These are phyloP conservation scores for Nepenthes gracilis DNA, from an alignment of 148 eudicot genomes.

Conservation along the genomic window DNA sequence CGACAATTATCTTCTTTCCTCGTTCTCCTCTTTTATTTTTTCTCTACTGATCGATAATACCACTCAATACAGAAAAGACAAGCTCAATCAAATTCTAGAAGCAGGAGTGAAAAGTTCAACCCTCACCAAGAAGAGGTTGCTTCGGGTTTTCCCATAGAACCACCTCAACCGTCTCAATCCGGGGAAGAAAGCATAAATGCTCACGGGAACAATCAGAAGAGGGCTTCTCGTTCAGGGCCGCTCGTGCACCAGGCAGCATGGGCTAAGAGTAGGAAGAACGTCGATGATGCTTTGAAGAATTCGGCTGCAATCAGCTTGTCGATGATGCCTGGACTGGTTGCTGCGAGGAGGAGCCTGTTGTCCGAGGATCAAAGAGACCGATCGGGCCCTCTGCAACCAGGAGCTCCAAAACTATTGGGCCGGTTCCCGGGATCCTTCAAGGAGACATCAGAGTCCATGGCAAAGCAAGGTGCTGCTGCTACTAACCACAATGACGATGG, in stretches of 20 bases:
- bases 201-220: conserved; percentile 28
- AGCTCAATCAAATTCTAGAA: conserved; percentile 51
- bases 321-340: conserved; percentile 30
- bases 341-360: conserved; percentile 36
- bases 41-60: not conserved
- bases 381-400: conserved; percentile 32
- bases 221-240: conserved; percentile 94
- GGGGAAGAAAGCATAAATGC: conserved; percentile 35
- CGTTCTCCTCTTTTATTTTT: too few species aligned
- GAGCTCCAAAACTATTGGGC: conserved; percentile 44
- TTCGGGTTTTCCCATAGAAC: conserved; percentile 90
- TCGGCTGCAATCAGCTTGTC: conserved; percentile 46
- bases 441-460: conserved; percentile 21
- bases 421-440: conserved; percentile 84
- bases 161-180: conserved; percentile 64
- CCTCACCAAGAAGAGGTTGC: conserved; percentile 85
- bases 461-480: conserved; percentile 33
- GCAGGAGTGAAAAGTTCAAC: conserved; percentile 90
- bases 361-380: conserved; percentile 52
- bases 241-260: conserved; percentile 64
- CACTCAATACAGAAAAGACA: conserved; percentile 47
- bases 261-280: conserved; percentile 56
- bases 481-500: conserved; percentile 48
- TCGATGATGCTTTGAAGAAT: conserved; percentile 54
- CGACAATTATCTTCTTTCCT: too few species aligned